phyloP scores from a whole-genome alignment of 2,329 filamentous ascomycete species.

The Domatiomyces globalis region DNA sequence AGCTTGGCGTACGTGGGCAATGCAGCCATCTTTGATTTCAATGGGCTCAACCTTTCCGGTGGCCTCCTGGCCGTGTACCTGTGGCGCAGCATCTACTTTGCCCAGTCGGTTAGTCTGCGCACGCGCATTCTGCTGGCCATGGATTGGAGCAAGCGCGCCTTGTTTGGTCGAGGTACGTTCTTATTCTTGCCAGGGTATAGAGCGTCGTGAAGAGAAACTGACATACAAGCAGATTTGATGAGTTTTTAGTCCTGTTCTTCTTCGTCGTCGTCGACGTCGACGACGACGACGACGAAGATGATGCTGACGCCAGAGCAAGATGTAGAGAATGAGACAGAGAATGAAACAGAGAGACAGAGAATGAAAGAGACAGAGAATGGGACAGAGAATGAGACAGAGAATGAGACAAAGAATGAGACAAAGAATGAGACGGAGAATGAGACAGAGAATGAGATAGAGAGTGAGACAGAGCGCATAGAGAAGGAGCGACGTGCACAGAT shows the following conservation, averaged over 20 bases:
- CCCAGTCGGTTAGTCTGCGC: slow-evolving; percentile 85
- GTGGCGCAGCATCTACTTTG: slow-evolving; percentile 94
- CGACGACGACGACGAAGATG: no score
- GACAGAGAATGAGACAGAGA: no score
- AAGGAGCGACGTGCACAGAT: background rate
- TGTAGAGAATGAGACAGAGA: background rate
- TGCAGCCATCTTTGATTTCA: slow-evolving; percentile 86
- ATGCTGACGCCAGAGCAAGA: background rate
- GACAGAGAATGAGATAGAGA: no score
- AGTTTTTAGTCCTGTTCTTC: background rate
- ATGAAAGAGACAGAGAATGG: no score
- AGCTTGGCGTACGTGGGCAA: slow-evolving; percentile 92
- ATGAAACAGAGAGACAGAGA: background rate
- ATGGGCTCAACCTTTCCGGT: slow-evolving; percentile 64
- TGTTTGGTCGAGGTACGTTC: slow-evolving; percentile 85
- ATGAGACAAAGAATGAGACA: no score
- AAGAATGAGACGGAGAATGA: no score
- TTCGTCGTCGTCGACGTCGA: no score
- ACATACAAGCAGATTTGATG: background rate
- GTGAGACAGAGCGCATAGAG: no score
- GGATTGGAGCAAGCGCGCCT: slow-evolving; percentile 94
- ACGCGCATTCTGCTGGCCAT: slow-evolving; percentile 82
- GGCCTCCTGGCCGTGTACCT: slow-evolving; percentile 88
- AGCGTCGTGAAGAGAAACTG: background rate
- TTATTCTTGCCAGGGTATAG: background rate